These are phyloP conservation scores for Strigomonas galati DNA, from an alignment of 208 protist genomes.

Conservation along the genomic window DNA sequence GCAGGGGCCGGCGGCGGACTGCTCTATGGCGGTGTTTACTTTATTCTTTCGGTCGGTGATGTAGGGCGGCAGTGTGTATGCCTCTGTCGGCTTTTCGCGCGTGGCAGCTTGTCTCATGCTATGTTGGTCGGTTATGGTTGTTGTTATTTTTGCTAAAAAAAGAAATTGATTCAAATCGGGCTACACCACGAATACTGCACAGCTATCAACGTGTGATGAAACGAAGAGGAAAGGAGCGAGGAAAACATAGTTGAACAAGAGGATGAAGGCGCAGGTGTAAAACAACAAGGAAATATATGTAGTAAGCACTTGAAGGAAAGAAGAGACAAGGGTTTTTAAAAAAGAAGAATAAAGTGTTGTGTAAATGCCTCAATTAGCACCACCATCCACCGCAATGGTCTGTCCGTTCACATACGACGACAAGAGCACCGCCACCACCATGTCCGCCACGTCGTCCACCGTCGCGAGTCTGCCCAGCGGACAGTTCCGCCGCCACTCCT, in stretches of 20 bases:
- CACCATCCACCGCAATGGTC: slow-evolving; percentile 78
- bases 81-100: background rate
- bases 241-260: background rate
- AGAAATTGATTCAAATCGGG: background rate
- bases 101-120: background rate
- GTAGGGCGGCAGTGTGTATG: slow-evolving; percentile 31
- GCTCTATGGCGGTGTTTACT: slow-evolving; percentile 27
- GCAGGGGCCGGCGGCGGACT: slow-evolving; percentile 23
- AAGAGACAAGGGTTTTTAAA: background rate
- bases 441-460: slow-evolving; percentile 74
- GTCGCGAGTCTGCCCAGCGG: slow-evolving; percentile 72
- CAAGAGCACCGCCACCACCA: slow-evolving; percentile 40
- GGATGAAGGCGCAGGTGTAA: background rate
- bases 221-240: background rate
- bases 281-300: background rate
- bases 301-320: background rate
- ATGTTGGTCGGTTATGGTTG: background rate
- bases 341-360: background rate
- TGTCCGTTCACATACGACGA: slow-evolving; percentile 83
- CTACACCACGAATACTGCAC: no score
- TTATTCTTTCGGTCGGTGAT: slow-evolving; percentile 57
- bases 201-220: no score
- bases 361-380: slow-evolving; percentile 29
- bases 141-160: background rate
- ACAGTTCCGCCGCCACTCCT: slow-evolving; percentile 45